Base-by-base conservation (phyloP, 306 rosid species). In the Albizia julibrissin region DNA sequence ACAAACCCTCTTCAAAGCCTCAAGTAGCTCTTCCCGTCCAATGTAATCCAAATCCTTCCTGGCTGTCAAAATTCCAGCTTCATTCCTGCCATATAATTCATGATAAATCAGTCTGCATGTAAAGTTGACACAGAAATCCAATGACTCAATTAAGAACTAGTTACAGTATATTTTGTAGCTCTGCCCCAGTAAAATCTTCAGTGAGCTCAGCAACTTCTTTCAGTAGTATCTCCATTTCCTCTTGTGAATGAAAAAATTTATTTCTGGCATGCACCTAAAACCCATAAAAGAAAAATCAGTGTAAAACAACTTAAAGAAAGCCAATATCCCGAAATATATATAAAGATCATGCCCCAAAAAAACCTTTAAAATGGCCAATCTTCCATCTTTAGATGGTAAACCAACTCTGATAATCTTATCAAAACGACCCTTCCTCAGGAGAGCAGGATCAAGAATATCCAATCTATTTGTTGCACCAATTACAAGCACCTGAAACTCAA, bases 61-160 rank as follows among this genome's bases (percentile, higher is more conserved):
- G 81, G 99, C 98, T 49, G 99, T 95, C 92, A 95, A 92, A 85
- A 95, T 95, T 83, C 99, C 99, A 84, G 99, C 99, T 89, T 95
- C 99, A 64, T 95, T 95, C 89, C 99, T 95, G 98, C 77, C 82
- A 88, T 81, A 79, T 54, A 61, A 80, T 65, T 68, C 54, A 75
- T 74, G 81, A 76, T 85, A 79, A 34, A 44, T 86, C 78, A 91
- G 84, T 62, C 39, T 65, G 59, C 69, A 42, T 73, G 80, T 34
- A 42, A 59, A 79, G 81, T 58, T 66, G 65, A 79, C 69, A 70
- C 76, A 74, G 56, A 22, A 83, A 80, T 31, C 52, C 80, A 52
- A 73, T 43, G 43, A 40, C 71, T 44, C 82, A 59, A 76, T 54
- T 42, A 29, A 39, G 70, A 52, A 76, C 82, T 72, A 83, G 62